Base-by-base conservation (phyloP, 169 alveolate species). In the Babesia caballi region DNA sequence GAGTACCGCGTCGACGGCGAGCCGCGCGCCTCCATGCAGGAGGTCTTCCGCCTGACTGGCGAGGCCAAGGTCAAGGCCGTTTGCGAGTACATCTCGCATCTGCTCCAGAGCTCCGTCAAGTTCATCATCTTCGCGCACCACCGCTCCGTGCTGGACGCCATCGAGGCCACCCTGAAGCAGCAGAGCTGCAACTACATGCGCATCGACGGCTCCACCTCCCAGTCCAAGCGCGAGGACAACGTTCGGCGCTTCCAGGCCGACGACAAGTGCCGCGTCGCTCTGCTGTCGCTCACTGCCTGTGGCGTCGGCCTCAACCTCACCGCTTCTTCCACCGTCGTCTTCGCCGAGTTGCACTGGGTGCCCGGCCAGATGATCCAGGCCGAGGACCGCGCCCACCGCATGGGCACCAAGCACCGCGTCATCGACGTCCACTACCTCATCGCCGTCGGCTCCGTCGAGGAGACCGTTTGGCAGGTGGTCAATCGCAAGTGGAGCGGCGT, bases 311-410 rank as follows among this genome's bases (percentile, higher is more conserved):
- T 96, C 58, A 96, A 96, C 58, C 85, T 96, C 46, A 96, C 99
- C 21, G 95, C 96, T 38, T 98, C 99, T 2, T 94, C 97, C 30
- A 95, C 98, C 41, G 98, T 96, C n/a, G 97, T 97, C 40, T 96
- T 96, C 81, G 98, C 98, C 21, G 99, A 97, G 85, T 78, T 97
- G 75, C 91, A 91, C 75, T 97, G 99, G 98, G 98, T 97, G 17
- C 99, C 99, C 14, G 98, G 98, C 4, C 89, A 90, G 53, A 94
- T 96, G 94, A 82, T 92, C 19, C 97, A 97, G 89, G 99, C 99
- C 12, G 99, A 97, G 85, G 99, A 95, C 85, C 84, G 99, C 28
- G 98, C 96, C 30, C 99, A 97, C 85, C 89, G 99, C 47, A 96
- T 97, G 25, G 99, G 99, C 12, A 85, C 94, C 15, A 76, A 85